These are phyloP conservation scores for Sophora flavescens DNA, from an alignment of 306 rosid species.

Conservation along the genomic window DNA sequence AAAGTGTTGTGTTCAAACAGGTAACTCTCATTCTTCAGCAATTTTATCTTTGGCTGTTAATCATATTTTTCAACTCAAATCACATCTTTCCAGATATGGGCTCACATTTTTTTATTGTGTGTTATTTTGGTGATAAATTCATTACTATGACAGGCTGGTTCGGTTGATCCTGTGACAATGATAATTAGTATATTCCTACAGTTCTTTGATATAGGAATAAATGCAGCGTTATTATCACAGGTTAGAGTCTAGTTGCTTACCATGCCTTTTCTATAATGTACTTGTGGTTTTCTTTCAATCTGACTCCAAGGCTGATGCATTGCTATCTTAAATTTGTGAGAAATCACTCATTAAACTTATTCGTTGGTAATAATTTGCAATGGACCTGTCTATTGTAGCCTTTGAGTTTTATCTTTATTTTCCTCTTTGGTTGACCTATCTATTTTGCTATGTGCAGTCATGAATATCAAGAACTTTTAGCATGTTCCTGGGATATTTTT, in stretches of 20 bases:
- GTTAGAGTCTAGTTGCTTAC: constrained; percentile 54
- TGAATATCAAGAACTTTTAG: constrained; percentile 22
- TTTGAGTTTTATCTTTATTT: constrained; percentile 16
- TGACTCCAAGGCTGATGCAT: constrained; percentile 30
- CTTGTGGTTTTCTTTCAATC: constrained; percentile 28
- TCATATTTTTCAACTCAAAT: neutral
- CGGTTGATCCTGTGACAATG: constrained; percentile 96
- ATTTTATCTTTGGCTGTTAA: constrained; percentile 14
- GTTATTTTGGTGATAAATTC: constrained; percentile 31
- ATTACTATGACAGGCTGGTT: constrained; percentile 79
- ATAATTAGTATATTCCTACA: constrained; percentile 87
- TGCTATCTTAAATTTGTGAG: constrained; percentile 16
- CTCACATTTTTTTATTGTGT: constrained; percentile 19
- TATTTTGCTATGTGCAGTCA: constrained; percentile 22
- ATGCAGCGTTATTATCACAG: constrained; percentile 95
- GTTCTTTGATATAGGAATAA: constrained; percentile 96
- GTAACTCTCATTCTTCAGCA: constrained; percentile 50
- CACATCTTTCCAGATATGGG: constrained; percentile 22
- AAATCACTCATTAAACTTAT: constrained; percentile 1
- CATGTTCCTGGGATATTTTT: constrained; percentile 7
- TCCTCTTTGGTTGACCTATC: constrained; percentile 22
- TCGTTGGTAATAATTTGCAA: constrained; percentile 8
- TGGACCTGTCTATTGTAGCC: constrained; percentile 30
- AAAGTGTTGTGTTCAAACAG: constrained; percentile 99
- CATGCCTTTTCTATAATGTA: constrained; percentile 17